phyloP scores from a whole-genome alignment of 1,284 basidiomycete genomes.

The Irpex sp. region DNA sequence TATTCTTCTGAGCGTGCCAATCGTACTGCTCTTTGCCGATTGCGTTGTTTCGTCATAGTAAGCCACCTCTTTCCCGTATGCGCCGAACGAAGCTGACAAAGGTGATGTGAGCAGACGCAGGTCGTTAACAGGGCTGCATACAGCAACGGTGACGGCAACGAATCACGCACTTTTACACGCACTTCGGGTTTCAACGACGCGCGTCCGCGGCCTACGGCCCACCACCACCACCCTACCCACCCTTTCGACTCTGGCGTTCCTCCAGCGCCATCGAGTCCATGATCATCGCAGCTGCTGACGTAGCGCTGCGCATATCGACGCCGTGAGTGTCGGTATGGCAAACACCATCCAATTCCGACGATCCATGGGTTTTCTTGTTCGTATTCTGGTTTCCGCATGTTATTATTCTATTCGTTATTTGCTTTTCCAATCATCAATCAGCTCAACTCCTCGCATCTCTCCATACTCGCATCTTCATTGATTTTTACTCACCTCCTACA shows the following conservation, averaged over 20 bases:
- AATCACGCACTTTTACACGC: neutral
- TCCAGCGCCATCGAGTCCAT: neutral
- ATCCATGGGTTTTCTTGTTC: neutral
- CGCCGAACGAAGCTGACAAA: neutral
- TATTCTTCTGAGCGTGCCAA: constrained; percentile 9
- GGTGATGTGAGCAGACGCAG: neutral
- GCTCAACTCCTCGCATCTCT: neutral
- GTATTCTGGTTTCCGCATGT: neutral
- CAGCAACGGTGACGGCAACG: neutral
- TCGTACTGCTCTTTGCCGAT: neutral
- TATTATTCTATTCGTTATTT: neutral
- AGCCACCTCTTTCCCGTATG: neutral
- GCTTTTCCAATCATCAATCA: neutral
- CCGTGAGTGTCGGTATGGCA: neutral
- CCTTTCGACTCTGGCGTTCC: neutral
- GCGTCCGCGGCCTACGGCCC: neutral
- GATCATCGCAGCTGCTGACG: neutral
- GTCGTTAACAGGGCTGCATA: neutral
- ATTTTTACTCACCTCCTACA: neutral
- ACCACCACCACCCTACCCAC: neutral
- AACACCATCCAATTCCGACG: no score
- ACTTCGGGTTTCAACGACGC: neutral
- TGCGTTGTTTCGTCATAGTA: neutral
- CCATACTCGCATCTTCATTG: neutral
- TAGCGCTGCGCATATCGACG: neutral